Evolutionary conservation across 768 basidiomycete species (phyloP).

Genomic region (Dentipellis sp.): DNA sequence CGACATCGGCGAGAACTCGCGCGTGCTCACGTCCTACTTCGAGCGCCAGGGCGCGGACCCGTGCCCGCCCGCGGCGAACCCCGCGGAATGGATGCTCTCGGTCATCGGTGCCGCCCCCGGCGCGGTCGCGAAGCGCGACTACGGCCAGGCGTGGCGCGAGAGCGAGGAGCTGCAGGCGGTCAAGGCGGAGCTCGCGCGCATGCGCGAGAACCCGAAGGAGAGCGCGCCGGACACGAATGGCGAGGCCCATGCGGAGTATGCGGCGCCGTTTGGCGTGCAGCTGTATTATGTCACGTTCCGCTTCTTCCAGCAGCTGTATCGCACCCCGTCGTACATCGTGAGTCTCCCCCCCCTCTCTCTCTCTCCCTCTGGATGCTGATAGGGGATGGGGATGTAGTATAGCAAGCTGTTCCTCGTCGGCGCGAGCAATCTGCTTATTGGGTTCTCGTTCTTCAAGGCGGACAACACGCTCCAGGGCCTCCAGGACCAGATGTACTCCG

Average conservation of each 20-base stretch:
- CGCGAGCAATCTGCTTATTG: slow-evolving; percentile 26
- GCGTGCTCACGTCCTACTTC: slow-evolving; percentile 67
- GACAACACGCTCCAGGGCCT: slow-evolving; percentile 29
- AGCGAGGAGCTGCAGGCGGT: slow-evolving; percentile 30
- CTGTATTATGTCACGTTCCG: neutral
- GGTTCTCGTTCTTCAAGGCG: slow-evolving; percentile 32
- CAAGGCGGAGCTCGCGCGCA: slow-evolving; percentile 31
- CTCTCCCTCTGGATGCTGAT: slow-evolving; percentile 22
- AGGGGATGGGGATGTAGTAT: slow-evolving; percentile 33
- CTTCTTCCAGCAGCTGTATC: neutral
- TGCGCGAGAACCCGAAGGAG: slow-evolving; percentile 29
- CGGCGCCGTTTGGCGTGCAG: neutral
- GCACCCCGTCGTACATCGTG: neutral
- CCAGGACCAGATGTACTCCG: slow-evolving; percentile 32
- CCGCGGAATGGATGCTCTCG: slow-evolving; percentile 36
- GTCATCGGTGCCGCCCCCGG: slow-evolving; percentile 45
- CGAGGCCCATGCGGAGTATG: neutral
- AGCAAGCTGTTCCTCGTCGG: slow-evolving; percentile 27
- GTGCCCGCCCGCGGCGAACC: slow-evolving; percentile 64
- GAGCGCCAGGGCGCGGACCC: slow-evolving; percentile 53
- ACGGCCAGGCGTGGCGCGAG: slow-evolving; percentile 39
- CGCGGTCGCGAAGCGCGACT: slow-evolving; percentile 40
- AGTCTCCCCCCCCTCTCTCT: slow-evolving; percentile 13
- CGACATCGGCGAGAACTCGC: slow-evolving; percentile 56
- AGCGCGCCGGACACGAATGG: neutral